A percentile compares a stretch with the other conserved stretches of the same genome.
phyloP scores from a whole-genome alignment of 2,329 filamentous ascomycete species.

The Didymella segeticola region DNA sequence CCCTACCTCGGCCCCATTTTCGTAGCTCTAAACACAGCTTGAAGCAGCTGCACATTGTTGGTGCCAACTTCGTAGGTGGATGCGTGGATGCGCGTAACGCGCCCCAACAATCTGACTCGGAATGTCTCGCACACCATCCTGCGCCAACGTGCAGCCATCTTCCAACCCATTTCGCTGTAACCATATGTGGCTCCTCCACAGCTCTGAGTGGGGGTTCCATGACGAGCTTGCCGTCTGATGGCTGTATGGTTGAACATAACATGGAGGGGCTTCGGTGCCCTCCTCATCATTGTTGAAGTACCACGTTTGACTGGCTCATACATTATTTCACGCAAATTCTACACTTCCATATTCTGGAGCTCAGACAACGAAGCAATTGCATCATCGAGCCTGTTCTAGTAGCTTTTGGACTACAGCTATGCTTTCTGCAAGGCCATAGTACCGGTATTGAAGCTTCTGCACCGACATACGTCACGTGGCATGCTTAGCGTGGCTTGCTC shows the following conservation, averaged over 20 bases:
- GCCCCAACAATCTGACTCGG: constrained; percentile 10
- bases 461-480: constrained; percentile 28
- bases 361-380: no score
- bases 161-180: background rate
- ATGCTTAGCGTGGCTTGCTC: constrained; percentile 5
- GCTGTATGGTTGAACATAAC: no score
- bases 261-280: no score
- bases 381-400: no score
- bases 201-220: background rate
- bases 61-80: constrained; percentile 16
- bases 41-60: background rate
- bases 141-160: constrained; percentile 4
- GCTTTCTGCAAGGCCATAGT: no score
- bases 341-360: background rate
- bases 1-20: background rate
- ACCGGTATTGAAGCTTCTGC: no score
- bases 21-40: background rate
- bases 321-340: no score
- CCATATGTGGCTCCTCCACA: background rate
- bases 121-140: constrained; percentile 4
- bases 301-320: no score
- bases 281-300: no score
- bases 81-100: constrained; percentile 3
- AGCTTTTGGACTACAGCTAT: no score
- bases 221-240: background rate